Conservation (phyloP, 1,139 yeast species). For the Scheffersomyces lignicola region DNA sequence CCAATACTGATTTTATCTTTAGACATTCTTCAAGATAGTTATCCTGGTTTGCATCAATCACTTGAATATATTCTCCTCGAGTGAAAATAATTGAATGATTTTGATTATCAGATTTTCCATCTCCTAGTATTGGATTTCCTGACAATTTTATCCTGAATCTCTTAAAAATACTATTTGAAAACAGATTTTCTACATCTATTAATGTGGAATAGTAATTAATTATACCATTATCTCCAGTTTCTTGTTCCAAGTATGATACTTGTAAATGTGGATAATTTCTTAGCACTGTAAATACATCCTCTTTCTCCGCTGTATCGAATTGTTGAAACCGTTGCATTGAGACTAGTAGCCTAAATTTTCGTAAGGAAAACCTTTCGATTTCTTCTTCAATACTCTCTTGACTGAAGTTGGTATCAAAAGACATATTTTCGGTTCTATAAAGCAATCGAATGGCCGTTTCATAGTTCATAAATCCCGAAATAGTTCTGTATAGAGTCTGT, state of each 20-base stretch:
- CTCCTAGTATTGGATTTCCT: constrained; percentile 88
- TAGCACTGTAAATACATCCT: constrained; percentile 56
- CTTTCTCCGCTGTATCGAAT: constrained; percentile 52
- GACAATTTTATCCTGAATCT: constrained; percentile 61
- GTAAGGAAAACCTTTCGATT: constrained; percentile 50
- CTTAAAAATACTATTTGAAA: constrained; percentile 23
- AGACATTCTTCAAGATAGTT: constrained; percentile 84
- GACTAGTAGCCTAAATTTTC: constrained; percentile 68
- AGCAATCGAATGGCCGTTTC: constrained; percentile 65
- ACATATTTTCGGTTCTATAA: constrained; percentile 62
- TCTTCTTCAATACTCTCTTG: constrained; percentile 39
- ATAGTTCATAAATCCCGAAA: constrained; percentile 76
- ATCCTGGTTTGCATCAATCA: constrained; percentile 87
- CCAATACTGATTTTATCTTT: constrained; percentile 71
- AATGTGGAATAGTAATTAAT: constrained; percentile 58
- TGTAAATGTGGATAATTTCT: constrained; percentile 61
- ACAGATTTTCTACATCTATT: constrained; percentile 54
- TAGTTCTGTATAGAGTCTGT: constrained; percentile 76
- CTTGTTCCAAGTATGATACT: constrained; percentile 60
- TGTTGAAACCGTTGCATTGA: constrained; percentile 68
- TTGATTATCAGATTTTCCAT: constrained; percentile 88
- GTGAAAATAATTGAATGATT: constrained; percentile 74
- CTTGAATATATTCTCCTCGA: constrained; percentile 85
- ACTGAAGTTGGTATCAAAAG: constrained; percentile 23
- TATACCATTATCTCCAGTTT: constrained; percentile 30